Evolutionary conservation across 805 yeast genomes (phyloP), one percentile per base, ranked within the genome.

Genomic region (Soucietia sequanensis): DNA sequence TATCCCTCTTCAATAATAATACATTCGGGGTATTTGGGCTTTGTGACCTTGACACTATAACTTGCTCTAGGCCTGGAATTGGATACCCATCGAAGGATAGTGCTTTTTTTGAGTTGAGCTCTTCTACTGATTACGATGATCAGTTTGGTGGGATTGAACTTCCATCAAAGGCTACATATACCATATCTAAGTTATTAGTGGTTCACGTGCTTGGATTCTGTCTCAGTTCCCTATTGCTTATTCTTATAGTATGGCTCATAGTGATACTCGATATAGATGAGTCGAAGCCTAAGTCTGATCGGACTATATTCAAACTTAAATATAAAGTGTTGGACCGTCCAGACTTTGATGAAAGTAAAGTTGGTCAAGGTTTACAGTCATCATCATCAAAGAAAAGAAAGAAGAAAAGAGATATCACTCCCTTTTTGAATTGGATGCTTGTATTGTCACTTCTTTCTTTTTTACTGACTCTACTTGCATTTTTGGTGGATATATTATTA

Each of bases 401-500:
- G 12, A 29, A 31, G 9, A 43, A 39, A 30, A 21, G 44, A 11
- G 52, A 54, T 37, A 35, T 54, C 14, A 48, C 54, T 1, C 53
- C 56, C 2, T 75, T 67, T 38, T 60, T 84, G 31, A 65, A 81
- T 37, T 47, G 72, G 13, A 58, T 80, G 46, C 68, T 84, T 23
- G 46, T 81, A 2, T 67, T 84, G 58, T 72, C 88, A 2, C 54
- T 85, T 27, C 80, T 88, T 2, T 69, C 88, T 0, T 87, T 89
- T 47, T 52, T 90, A 37, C 66, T 84, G 27, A 66, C 85, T 1
- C 60, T 90, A 31, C 65, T 91, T 33, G 81, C 90, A 5, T 85
- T 91, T 44, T 62, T 90, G 39, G 87, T 87, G 3, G 98, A 91
- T 55, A 75, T 90, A 24, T 58, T 90, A 26, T 58, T 91, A 33